Evolutionary conservation across 2,329 filamentous ascomycete genomes (phyloP).

Genomic region (Amesomyces nigricolor): DNA sequence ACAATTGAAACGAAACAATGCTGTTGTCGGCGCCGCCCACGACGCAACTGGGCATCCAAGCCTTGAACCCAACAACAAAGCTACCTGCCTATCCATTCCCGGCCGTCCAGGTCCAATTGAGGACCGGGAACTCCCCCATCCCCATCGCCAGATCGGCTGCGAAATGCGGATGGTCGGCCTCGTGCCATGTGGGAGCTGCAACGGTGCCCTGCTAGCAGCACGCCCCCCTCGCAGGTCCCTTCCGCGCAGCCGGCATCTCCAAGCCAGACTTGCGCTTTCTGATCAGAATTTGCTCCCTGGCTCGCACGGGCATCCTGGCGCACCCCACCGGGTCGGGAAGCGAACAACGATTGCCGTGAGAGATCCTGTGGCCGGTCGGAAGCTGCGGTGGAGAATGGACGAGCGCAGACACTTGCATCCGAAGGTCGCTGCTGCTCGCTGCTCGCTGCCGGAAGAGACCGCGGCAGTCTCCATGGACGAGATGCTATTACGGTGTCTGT

Average conservation of each 20-base stretch:
- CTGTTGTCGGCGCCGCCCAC: not conserved
- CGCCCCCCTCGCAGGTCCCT: not conserved
- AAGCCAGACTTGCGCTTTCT: not conserved
- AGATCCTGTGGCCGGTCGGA: conserved; percentile 6
- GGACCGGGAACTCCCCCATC: not conserved
- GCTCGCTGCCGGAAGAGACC: not conserved
- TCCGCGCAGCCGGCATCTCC: not conserved
- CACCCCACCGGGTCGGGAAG: conserved; percentile 2
- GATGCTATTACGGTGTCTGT: not conserved
- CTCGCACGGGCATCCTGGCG: not conserved
- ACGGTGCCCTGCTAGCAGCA: not conserved
- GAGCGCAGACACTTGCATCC: not conserved
- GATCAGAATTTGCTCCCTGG: conserved; percentile 4
- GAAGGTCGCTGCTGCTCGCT: not conserved
- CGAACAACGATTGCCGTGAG: conserved; percentile 6
- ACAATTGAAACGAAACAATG: not conserved
- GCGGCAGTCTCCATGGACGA: not conserved
- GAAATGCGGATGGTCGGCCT: too few relatives aligned
- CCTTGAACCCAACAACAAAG: not conserved
- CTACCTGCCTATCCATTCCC: too few relatives aligned
- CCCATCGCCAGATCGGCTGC: too few relatives aligned
- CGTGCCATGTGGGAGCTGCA: not conserved
- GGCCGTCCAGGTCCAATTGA: not conserved
- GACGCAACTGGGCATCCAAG: not conserved
- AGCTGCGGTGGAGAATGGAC: not conserved